These are phyloP conservation scores for Aspergillus egyptiacus DNA, from an alignment of 495 filamentous ascomycete genomes.

Conservation along the genomic window DNA sequence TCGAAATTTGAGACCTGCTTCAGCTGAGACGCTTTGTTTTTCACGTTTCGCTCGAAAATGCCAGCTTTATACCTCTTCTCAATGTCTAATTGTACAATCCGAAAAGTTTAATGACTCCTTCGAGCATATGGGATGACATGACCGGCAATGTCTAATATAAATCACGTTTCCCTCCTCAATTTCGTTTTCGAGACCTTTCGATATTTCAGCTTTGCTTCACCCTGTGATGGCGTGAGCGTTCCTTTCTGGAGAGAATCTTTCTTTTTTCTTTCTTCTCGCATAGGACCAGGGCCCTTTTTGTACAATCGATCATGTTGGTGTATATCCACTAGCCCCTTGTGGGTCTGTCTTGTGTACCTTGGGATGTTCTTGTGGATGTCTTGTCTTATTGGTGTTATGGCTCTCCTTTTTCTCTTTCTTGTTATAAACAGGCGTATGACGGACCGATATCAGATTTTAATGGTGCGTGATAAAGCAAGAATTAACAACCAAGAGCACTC, in stretches of 20 bases:
- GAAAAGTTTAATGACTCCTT: slow-evolving; percentile 17
- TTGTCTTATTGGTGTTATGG: slow-evolving; percentile 16
- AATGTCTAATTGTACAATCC: slow-evolving; percentile 14
- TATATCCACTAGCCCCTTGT: slow-evolving; percentile 7
- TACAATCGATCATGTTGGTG: slow-evolving; percentile 18
- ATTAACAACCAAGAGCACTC: no score
- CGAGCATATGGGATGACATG: slow-evolving; percentile 21
- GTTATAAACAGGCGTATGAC: slow-evolving; percentile 6
- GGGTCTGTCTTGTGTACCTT: slow-evolving; percentile 17
- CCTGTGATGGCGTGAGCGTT: slow-evolving; percentile 3
- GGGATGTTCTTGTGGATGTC: slow-evolving; percentile 17
- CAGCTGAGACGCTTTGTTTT: slow-evolving; percentile 22
- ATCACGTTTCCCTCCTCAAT: slow-evolving; percentile 2
- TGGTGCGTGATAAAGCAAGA: slow-evolving; percentile 8
- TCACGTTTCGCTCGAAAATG: slow-evolving; percentile 5
- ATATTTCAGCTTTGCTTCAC: background rate
- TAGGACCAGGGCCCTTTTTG: slow-evolving; percentile 8
- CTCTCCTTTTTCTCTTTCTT: slow-evolving; percentile 18
- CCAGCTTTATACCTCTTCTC: slow-evolving; percentile 11
- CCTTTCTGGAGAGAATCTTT: slow-evolving; percentile 8
- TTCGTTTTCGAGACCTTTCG: slow-evolving; percentile 1
- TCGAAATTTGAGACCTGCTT: slow-evolving; percentile 27
- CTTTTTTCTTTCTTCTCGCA: slow-evolving; percentile 2
- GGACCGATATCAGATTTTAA: slow-evolving; percentile 8
- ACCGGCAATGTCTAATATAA: slow-evolving; percentile 13